phyloP scores from a whole-genome alignment of 2,329 filamentous ascomycete species.

The Escovopsis sp. region DNA sequence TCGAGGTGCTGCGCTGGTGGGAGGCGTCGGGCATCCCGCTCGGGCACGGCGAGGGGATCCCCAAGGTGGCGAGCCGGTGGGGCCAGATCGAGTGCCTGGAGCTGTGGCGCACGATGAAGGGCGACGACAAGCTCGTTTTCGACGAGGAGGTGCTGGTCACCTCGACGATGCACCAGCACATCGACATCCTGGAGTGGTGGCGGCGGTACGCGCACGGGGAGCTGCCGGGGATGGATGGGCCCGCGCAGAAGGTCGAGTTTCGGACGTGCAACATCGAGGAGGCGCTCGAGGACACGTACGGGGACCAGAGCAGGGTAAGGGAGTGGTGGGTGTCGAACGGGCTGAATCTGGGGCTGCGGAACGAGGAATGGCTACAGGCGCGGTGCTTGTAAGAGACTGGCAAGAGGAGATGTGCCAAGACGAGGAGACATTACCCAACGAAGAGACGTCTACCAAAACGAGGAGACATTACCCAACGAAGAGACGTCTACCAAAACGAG shows the following conservation, averaged over 20 bases:
- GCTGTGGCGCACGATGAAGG: constrained; percentile 60
- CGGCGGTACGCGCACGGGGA: constrained; percentile 47
- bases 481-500: no score
- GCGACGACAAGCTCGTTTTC: constrained; percentile 52
- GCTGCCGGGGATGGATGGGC: constrained; percentile 36
- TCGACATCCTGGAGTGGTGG: constrained; percentile 87
- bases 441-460: no score
- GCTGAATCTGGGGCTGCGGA: constrained; percentile 64
- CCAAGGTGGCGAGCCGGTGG: constrained; percentile 70
- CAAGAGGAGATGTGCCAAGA: no score
- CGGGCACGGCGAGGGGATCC: constrained; percentile 65
- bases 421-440: no score
- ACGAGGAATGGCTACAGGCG: constrained; percentile 79
- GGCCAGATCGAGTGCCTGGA: constrained; percentile 74
- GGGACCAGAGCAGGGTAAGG: constrained; percentile 53
- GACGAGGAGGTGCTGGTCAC: constrained; percentile 73
- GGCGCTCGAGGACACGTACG: constrained; percentile 74
- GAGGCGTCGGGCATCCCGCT: constrained; percentile 65
- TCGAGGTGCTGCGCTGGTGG: constrained; percentile 76
- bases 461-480: no score
- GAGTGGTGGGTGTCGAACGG: constrained; percentile 83
- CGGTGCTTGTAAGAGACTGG: constrained; percentile 51
- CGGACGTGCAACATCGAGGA: constrained; percentile 94
- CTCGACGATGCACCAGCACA: constrained; percentile 74
- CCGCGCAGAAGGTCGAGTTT: constrained; percentile 64